Base-by-base conservation (phyloP, 2,329 filamentous ascomycete species). In the Claviceps quebecensis region DNA sequence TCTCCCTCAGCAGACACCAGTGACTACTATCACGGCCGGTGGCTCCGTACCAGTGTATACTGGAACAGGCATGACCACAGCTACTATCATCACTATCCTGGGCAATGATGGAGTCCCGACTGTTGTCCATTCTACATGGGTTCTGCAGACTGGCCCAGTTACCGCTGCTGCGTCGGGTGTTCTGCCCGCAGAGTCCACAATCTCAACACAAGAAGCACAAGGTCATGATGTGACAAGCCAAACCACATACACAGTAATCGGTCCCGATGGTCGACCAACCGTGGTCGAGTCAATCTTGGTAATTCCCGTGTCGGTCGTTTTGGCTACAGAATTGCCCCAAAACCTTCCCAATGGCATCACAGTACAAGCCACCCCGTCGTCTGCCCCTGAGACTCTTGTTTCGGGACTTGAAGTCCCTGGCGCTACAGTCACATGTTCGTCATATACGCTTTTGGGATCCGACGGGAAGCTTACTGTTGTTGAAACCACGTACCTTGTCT, bases 231-330 rank as follows among this genome's bases (percentile, higher is more conserved):
- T 55, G 11, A 56, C 55, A 5, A 53, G 53, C 7, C 55, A 54
- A 36, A 58, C 57, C 14, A 57, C 49, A 38, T 58, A 54, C 45
- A 67, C 64, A 14, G 54, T 66, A 44, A 56, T 60, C 40, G 66
- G 66, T 3, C 39, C 60, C n/a, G 58, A 68, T 53, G 65, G 65
- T 5, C 53, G 59, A 39, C 60, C 63, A 11, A 68, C 66, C 9
- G 57, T 66, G 11, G 53, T 68, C 19, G 62, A 68, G 40, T 67
- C 66, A 8, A 65, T 61, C 16, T 60, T 64, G 58, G 57, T 67
- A 19, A 53, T 62, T 14, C 57, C 63, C 47, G 48, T 45, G 16
- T 49, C 59, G 4, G 52, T 50, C 11, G 47, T 48, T 40, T 43
- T 51, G 44, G 37, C 46, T 23, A 51, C 52, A n/a, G 57, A 56